Evolutionary conservation across 352 stramenopile species (phyloP).

Genomic region (Phytophthora colocasiae): DNA sequence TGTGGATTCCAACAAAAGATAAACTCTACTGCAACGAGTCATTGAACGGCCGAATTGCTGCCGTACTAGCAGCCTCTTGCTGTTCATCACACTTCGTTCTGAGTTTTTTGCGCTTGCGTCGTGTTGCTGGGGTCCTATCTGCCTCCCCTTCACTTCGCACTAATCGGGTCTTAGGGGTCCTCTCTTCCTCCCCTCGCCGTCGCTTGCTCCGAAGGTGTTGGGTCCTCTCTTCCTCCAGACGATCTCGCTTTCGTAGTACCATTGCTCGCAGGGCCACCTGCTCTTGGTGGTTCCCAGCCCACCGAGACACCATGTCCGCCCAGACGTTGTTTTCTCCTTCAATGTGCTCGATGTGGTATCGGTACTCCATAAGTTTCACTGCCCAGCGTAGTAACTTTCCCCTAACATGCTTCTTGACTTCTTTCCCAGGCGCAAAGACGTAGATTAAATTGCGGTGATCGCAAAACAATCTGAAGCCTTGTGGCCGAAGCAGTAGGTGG

Average conservation of each 20-base stretch:
- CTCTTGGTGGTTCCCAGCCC: neutral
- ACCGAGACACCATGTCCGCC: constrained; percentile 18
- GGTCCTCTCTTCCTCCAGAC: constrained; percentile 13
- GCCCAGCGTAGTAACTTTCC: constrained; percentile 18
- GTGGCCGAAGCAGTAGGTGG: constrained; percentile 9
- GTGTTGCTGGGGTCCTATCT: constrained; percentile 11
- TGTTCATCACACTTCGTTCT: neutral
- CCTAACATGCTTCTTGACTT: constrained; percentile 23
- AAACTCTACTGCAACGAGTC: too few relatives aligned
- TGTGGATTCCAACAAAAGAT: too few relatives aligned
- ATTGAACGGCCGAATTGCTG: constrained; percentile 2
- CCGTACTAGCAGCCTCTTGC: neutral
- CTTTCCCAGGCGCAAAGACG: constrained; percentile 3
- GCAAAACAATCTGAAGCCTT: neutral
- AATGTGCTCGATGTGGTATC: constrained; percentile 25
- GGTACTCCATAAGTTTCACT: constrained; percentile 17
- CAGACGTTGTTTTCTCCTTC: constrained; percentile 13
- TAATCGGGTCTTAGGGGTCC: constrained; percentile 1
- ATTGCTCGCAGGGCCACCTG: neutral
- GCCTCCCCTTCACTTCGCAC: constrained; percentile 6
- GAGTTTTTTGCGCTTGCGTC: neutral
- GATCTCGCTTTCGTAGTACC: neutral
- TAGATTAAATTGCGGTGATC: constrained; percentile 11
- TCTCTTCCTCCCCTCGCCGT: constrained; percentile 8
- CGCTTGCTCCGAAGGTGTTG: neutral